phyloP scores from a whole-genome alignment of 768 basidiomycete genomes.

The Lentinus tigrinus region DNA sequence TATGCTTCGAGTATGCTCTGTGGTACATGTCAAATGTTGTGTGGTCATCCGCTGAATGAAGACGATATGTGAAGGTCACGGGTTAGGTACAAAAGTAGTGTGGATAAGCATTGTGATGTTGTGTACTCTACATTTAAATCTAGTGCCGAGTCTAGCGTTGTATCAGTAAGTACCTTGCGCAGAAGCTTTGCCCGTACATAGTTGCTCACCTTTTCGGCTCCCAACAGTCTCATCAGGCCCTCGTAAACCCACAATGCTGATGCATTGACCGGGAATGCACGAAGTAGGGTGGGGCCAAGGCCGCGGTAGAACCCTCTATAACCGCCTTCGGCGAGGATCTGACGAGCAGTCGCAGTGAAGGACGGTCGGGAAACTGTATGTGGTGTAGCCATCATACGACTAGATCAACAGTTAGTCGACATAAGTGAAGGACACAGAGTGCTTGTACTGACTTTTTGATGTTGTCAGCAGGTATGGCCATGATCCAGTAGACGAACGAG shows the following conservation, averaged over 20 bases:
- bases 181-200: background rate
- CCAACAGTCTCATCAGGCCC: constrained; percentile 61
- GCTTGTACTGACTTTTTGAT: constrained; percentile 65
- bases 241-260: constrained; percentile 80
- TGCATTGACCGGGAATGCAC: constrained; percentile 80
- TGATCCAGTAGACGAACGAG: constrained; percentile 64
- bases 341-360: constrained; percentile 47
- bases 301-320: constrained; percentile 62
- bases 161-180: background rate
- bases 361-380: constrained; percentile 39
- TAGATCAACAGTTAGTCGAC: constrained; percentile 21
- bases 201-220: constrained; percentile 59
- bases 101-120: background rate
- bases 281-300: constrained; percentile 61
- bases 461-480: constrained; percentile 76
- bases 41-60: too few species aligned
- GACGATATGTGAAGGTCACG: too few species aligned
- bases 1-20: background rate
- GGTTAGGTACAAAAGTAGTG: too few species aligned
- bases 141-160: constrained; percentile 46
- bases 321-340: constrained; percentile 55
- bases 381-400: constrained; percentile 66
- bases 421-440: background rate
- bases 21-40: background rate
- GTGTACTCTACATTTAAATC: background rate